Evolutionary conservation across 2,329 filamentous ascomycete genomes (phyloP), one percentile per base, ranked within the genome.

Genomic region (Boeremia lycopersici): DNA sequence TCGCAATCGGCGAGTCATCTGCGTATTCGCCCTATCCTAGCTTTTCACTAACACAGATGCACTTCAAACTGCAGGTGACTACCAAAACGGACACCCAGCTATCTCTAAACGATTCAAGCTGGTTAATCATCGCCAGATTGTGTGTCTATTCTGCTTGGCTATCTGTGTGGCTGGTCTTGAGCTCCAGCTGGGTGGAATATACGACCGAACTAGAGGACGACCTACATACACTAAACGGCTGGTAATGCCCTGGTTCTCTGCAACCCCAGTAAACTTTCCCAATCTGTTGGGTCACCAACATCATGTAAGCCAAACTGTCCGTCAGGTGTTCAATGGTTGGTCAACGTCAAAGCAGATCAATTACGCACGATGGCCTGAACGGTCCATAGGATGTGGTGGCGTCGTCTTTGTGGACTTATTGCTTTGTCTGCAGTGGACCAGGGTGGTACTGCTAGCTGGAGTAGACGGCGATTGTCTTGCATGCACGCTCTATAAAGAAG

Each of bases 1-100:
- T 49, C 41, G 41, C 35, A 47, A 46, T 55, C 46, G 52, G 46
- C 52, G 46, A 50, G 35, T 41, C 42, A 38, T 25, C 42, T 42
- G 52, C 30, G 41, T 49, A 50, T 46, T 31, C 45, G 40, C 45
- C 49, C 12, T 36, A 48, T 50, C 26, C 31, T 41, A 34, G n/a
- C 11, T 35, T 33, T 34, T 40, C 28, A 19, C 29, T 40, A 45
- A 45, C 23, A 35, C 25, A 30, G 29, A 40, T 40, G n/a, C 31
- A n/a, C 36, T 13, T 39, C 12, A 12, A 15, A n/a, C 10, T 13
- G 40, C 45, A 48, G 29, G 48, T 48, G 40, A 43, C 29, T 45
- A 23, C 34, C n/a, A 17, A 10, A 43, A 5, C 29, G 11, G 19
- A 29, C 8, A 19, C 9, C 36, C 9, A 15, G 39, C 33, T n/a